Evolutionary conservation across 192 early-diverging fungal species (phyloP), one percentile per base, ranked within the genome.

Genomic region (Linnemannia schmuckeri): DNA sequence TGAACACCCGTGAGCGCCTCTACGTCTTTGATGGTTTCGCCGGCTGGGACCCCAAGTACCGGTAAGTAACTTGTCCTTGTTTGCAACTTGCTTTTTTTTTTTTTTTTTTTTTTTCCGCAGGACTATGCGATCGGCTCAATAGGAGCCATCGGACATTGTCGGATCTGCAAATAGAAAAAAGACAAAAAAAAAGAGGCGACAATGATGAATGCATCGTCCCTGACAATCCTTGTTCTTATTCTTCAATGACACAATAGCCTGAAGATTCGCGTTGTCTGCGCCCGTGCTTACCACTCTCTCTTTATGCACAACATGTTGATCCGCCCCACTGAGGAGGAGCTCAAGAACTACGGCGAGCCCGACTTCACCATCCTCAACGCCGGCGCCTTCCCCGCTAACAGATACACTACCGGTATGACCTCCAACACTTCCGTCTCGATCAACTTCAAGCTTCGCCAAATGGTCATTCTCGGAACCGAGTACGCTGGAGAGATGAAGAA

Each of bases 401-500:
- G 95, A 68, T 97, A 95, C 91, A 97, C 96, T 78, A 97, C 94
- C 70, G 98, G 98, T 73, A 97, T 99, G 97, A 98, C 97, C 74
- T 97, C 97, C 76, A 93, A 92, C 77, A 99, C 98, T 79, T 96
- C 95, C 72, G 95, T 99, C 54, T 92, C 97, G 24, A 91, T 99
- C 89, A 97, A 96, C 95, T 99, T 99, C 82, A 95, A 96, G 90
- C 94, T 95, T 89, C 88, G 90, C 63, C 96, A 99, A 90, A 99
- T 99, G 98, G 96, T 99, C 69, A 99, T 99, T 75, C 93, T 99
- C 74, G 98, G 98, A 78, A 97, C 97, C 79, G 96, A 98, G 91
- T 99, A 99, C 88, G 98, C 98, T 78, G 98, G 98, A 88, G 98
- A 99, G 91, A 99, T 99, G 98, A 99, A 99, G 93, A 99, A 99